A percentile compares a stretch with the other conserved stretches of the same genome.
These are phyloP conservation scores for Fusarium sp. DNA, from an alignment of 2,329 filamentous ascomycete genomes.

Conservation along the genomic window DNA sequence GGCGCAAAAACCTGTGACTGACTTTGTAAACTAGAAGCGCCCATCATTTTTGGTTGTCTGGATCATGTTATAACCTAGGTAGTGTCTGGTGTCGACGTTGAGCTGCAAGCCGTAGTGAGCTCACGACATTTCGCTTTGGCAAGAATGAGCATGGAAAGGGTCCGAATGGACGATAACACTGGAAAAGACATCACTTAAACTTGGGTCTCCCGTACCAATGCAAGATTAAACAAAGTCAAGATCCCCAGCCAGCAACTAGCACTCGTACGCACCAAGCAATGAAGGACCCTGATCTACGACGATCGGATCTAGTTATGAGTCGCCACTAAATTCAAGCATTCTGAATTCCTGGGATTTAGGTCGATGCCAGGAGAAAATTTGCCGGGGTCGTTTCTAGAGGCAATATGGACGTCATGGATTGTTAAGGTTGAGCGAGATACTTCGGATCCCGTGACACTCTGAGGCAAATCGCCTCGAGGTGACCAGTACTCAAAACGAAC, in stretches of 20 bases:
- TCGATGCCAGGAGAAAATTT: slow-evolving; percentile 9
- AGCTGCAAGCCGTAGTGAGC: background rate
- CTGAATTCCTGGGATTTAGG: background rate
- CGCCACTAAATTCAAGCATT: slow-evolving; percentile 11
- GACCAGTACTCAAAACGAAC: background rate
- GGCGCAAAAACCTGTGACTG: too few relatives aligned
- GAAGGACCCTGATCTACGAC: background rate
- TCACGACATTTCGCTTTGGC: background rate
- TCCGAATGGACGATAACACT: background rate
- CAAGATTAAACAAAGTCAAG: background rate
- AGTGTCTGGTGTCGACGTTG: too few relatives aligned
- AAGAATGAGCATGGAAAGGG: background rate
- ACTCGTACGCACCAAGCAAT: background rate
- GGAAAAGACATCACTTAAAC: background rate
- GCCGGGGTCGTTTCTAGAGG: slow-evolving; percentile 5
- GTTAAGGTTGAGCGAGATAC: background rate
- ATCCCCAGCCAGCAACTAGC: background rate
- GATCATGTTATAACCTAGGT: background rate
- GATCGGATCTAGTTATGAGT: background rate
- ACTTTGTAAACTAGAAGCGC: too few relatives aligned
- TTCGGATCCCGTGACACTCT: slow-evolving; percentile 15
- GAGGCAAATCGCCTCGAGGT: slow-evolving; percentile 9
- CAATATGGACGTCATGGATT: slow-evolving; percentile 37
- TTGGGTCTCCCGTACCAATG: background rate
- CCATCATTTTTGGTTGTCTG: too few relatives aligned